Base-by-base conservation (phyloP, 2,329 filamentous ascomycete genomes). In the Penicillium decumbens region DNA sequence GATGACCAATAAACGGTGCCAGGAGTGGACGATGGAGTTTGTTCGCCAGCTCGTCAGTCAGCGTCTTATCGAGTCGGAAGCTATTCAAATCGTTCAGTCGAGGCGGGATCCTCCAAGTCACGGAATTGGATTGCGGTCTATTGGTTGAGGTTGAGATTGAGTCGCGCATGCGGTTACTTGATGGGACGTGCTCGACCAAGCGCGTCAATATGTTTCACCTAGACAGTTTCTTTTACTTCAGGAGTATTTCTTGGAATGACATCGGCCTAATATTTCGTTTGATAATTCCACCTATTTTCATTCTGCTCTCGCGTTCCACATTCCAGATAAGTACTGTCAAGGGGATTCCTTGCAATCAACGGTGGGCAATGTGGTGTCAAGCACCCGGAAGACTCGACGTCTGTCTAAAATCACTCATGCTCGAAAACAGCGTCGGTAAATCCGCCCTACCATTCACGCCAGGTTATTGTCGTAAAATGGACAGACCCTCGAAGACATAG, bases 11-110 rank as follows among this genome's bases (percentile, higher is more conserved):
- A 66, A 51, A 45, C 56, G 62, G 42, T 67, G 64, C 39, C 65
- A 69, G 40, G 65, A 67, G 35, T 68, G 65, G 66, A 67, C 63
- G 0, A 62, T 66, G 60, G 65, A 68, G 24, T 69, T 58, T 51
- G 48, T 67, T 10, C 56, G 60, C 2, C 51, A 54, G 29, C 45
- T 69, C 1, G 59, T 66, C 32, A 43, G 48, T 1, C 58, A 59
- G 37, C 44, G 55, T 6, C 41, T 58, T 6, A 54, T 66, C 18
- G 60, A 43, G 0, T 53, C 50, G 0, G 49, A 59, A 6, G 63
- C 63, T 1, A 53, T 65, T 25, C 38, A 57, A 12, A 56, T 61
- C 20, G 61, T 66, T 4, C 61, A 69, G 35, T 63, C 60, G 3
- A 60, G 62, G 35, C 62, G 64, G 7, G 64, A 68, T 42, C 50